Evolutionary conservation across 345 rosid species (phyloP).

Genomic region (Psidium guajava): DNA sequence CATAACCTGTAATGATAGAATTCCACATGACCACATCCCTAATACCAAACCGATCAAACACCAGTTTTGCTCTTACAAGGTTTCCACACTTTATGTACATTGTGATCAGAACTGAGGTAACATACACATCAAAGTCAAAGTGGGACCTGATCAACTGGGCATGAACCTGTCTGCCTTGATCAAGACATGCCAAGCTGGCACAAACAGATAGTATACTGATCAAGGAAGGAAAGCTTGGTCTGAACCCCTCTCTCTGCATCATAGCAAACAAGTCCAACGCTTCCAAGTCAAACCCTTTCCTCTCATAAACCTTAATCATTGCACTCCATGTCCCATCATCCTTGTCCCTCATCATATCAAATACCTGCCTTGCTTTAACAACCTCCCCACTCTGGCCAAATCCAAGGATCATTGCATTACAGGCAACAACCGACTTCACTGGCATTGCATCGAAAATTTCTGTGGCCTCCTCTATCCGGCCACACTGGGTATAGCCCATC

Average conservation of each 20-base stretch:
- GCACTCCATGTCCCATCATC: conserved; percentile 60
- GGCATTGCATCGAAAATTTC: conserved; percentile 55
- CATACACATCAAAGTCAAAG: conserved; percentile 58
- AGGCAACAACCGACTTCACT: conserved; percentile 35
- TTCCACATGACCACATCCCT: conserved; percentile 86
- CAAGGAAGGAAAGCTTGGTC: conserved; percentile 46
- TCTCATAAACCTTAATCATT: conserved; percentile 64
- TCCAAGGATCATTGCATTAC: conserved; percentile 67
- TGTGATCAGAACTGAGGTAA: conserved; percentile 67
- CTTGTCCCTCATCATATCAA: conserved; percentile 45
- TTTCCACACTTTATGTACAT: conserved; percentile 80
- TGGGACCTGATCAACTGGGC: conserved; percentile 46
- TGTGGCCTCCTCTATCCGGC: conserved; percentile 57
- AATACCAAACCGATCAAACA: conserved; percentile 43
- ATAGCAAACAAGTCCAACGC: conserved; percentile 43
- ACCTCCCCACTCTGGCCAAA: conserved; percentile 50
- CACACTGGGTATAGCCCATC: conserved; percentile 57
- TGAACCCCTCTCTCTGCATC: conserved; percentile 54
- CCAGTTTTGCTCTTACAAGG: conserved; percentile 44
- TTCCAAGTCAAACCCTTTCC: conserved; percentile 58
- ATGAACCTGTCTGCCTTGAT: conserved; percentile 71
- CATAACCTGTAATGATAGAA: conserved; percentile 62
- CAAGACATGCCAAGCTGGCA: conserved; percentile 54
- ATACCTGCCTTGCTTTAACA: conserved; percentile 36
- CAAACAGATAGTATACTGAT: conserved; percentile 68